Percentiles rank a stretch among this genome's conserved stretches.
phyloP scores from a whole-genome alignment of 164 flowering plant genomes.

The Stephania yunnanensis region DNA sequence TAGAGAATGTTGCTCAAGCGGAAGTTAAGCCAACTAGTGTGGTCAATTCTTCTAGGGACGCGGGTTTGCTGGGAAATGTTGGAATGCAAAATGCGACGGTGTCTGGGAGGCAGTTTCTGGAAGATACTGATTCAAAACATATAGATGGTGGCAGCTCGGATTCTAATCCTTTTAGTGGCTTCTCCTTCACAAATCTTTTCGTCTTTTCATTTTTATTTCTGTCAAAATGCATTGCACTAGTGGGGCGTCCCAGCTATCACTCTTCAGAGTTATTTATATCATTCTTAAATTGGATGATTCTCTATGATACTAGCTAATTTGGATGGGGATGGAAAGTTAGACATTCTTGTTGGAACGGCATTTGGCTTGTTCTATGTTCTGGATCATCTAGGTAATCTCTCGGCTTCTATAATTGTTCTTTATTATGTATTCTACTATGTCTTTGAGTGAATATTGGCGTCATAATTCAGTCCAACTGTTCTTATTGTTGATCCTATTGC shows the following conservation, averaged over 20 bases:
- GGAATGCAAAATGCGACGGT: slow-evolving; percentile 29
- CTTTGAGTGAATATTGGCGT: neutral
- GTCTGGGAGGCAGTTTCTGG: slow-evolving; percentile 64
- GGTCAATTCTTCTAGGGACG: slow-evolving; percentile 32
- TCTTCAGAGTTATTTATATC: neutral
- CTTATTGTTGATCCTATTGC: neutral
- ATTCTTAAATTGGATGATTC: slow-evolving; percentile 1
- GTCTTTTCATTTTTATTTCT: neutral
- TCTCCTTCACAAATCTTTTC: neutral
- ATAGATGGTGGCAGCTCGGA: slow-evolving; percentile 32
- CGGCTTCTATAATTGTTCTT: neutral
- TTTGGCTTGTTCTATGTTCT: slow-evolving; percentile 87
- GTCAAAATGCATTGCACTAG: neutral
- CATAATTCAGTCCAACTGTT: neutral
- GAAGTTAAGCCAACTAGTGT: slow-evolving; percentile 23
- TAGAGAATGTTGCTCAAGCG: slow-evolving; percentile 29
- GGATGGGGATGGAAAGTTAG: slow-evolving; percentile 96
- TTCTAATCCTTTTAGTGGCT: slow-evolving; percentile 19
- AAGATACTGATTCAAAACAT: slow-evolving; percentile 41
- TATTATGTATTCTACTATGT: neutral
- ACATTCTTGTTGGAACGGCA: slow-evolving; percentile 94
- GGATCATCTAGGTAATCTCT: slow-evolving; percentile 87
- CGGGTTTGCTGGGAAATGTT: slow-evolving; percentile 22
- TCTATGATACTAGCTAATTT: slow-evolving; percentile 27
- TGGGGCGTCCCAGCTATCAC: neutral